Conservation (phyloP, 306 rosid genomes). For the Malus orientalis region DNA sequence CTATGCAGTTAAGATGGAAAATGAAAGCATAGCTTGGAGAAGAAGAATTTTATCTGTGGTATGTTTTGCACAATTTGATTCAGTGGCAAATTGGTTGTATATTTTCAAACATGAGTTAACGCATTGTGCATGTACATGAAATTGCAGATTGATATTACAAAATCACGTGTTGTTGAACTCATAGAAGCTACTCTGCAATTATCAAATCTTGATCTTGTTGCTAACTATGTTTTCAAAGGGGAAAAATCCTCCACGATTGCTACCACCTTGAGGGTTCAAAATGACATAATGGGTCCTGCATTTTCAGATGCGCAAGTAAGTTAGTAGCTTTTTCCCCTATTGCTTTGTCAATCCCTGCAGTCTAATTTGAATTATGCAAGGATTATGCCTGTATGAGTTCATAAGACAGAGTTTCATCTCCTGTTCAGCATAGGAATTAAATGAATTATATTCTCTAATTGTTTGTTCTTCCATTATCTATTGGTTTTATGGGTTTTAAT, state of each 20-base stretch:
- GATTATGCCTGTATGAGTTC: background rate
- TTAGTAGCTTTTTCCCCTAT: conserved; percentile 7
- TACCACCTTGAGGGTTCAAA: conserved; percentile 68
- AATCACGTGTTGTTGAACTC: conserved; percentile 62
- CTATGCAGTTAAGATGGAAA: conserved; percentile 59
- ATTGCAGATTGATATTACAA: conserved; percentile 73
- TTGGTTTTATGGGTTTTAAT: background rate
- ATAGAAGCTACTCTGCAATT: conserved; percentile 62
- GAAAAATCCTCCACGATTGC: conserved; percentile 43
- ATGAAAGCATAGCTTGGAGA: conserved; percentile 78
- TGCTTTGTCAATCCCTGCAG: background rate
- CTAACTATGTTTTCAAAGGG: conserved; percentile 68
- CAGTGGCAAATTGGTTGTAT: conserved; percentile 4
- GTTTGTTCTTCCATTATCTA: background rate
- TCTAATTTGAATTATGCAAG: background rate
- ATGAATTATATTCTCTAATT: background rate
- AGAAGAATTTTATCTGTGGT: conserved; percentile 61
- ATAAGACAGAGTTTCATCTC: background rate
- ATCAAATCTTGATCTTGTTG: conserved; percentile 75
- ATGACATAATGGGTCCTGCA: conserved; percentile 69
- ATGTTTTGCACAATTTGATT: conserved; percentile 15
- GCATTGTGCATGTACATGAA: conserved; percentile 8
- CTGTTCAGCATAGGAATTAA: conserved; percentile 1
- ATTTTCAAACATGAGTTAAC: conserved; percentile 1
- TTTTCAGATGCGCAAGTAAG: conserved; percentile 61